Evolutionary conservation across 352 stramenopile genomes (phyloP).

Genomic region (Sclerospora graminicola): DNA sequence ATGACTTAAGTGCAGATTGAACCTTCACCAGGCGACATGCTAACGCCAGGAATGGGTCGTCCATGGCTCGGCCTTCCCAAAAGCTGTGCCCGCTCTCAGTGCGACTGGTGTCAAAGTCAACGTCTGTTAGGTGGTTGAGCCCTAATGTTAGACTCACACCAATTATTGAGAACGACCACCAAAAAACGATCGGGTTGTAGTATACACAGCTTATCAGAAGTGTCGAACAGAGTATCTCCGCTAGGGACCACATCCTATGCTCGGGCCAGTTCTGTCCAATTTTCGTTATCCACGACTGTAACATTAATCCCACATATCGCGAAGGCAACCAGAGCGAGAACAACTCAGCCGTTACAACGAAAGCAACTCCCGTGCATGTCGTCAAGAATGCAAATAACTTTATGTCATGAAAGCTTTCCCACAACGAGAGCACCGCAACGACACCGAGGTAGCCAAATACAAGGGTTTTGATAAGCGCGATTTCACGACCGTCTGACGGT

Average conservation of each 20-base stretch:
- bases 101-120: slow-evolving; percentile 37
- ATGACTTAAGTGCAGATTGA: slow-evolving; percentile 20
- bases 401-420: slow-evolving; percentile 59
- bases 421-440: slow-evolving; percentile 47
- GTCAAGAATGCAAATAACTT: slow-evolving; percentile 63
- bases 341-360: slow-evolving; percentile 65
- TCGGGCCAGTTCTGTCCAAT: slow-evolving; percentile 51
- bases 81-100: slow-evolving; percentile 35
- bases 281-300: slow-evolving; percentile 66
- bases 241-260: slow-evolving; percentile 33
- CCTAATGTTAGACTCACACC: slow-evolving; percentile 38
- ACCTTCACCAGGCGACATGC: slow-evolving; percentile 30
- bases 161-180: slow-evolving; percentile 40
- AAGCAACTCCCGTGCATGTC: slow-evolving; percentile 51
- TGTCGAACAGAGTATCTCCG: slow-evolving; percentile 58
- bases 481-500: slow-evolving; percentile 51
- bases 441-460: slow-evolving; percentile 70
- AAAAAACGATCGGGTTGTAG: slow-evolving; percentile 38
- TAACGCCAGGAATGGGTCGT: slow-evolving; percentile 36
- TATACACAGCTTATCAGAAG: slow-evolving; percentile 47
- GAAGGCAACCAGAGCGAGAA: slow-evolving; percentile 74
- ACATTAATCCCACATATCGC: slow-evolving; percentile 50
- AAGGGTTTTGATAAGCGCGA: slow-evolving; percentile 68
- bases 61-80: slow-evolving; percentile 40
- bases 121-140: slow-evolving; percentile 45